Base-by-base conservation (phyloP, 1,284 basidiomycete genomes). In the Puccinia hordei region DNA sequence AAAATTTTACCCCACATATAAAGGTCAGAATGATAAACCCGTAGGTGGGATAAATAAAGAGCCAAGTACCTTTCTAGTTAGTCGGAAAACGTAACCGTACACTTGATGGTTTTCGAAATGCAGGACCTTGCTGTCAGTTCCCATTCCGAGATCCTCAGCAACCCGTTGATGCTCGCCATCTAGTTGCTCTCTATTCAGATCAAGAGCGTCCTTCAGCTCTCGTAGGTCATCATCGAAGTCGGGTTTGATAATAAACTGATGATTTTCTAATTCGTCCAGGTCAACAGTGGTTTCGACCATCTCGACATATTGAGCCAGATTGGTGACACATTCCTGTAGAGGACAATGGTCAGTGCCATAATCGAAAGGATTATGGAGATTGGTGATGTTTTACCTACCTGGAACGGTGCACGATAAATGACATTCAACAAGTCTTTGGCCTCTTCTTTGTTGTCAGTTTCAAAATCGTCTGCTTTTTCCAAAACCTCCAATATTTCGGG, bases 231-330 rank as follows among this genome's bases (percentile, higher is more conserved):
- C 89, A 84, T 96, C 92, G 83, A 94, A 96, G 81, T 95, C 94
- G 0, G 96, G 91, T 85, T 94, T 95, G 84, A 99, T 95, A 38
- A 95, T 92, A 85, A 92, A 96, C 83, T 93, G 93, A 86, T 98
- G 94, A 87, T 84, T 91, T 87, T 86, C 84, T 10, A 98, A 88
- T 83, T 96, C 91, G 66, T 92, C 90, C 24, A 98, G 89, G 84
- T 99, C 97, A 61, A 99, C 90, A 0, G 96, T 98, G 81, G 93
- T 91, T 86, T 98, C 94, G 2, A 99, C 95, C 92, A 99, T 95
- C 83, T 95, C 93, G 5, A 90, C 88, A 83, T 95, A 95, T 84
- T 94, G 93, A 15, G 88, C 88, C 4, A 97, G 88, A 80, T 88
- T 90, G 0, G 85, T 86, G 35, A 89, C 87, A 83, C 90, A 89